Conservation (phyloP, 345 rosid genomes). For the Arabidopsis suecica region DNA sequence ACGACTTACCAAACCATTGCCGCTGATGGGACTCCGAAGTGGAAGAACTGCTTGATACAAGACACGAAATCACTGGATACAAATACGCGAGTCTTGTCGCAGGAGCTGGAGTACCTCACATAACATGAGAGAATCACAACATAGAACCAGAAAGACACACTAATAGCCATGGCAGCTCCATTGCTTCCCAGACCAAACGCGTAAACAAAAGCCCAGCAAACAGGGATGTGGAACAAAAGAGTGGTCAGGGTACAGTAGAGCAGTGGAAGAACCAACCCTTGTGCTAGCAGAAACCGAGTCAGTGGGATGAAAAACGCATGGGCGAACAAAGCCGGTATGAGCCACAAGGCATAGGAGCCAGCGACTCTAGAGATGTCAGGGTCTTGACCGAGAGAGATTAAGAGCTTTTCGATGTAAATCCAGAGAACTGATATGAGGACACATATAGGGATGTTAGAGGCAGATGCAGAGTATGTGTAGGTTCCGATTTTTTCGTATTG, state of each 20-base stretch:
- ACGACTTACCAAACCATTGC: constrained; percentile 51
- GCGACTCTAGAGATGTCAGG: constrained; percentile 40
- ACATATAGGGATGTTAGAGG: constrained; percentile 34
- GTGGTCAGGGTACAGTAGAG: constrained; percentile 28
- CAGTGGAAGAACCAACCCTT: constrained; percentile 41
- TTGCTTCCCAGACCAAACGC: constrained; percentile 32
- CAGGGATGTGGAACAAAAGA: constrained; percentile 33
- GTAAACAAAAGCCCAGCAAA: constrained; percentile 32
- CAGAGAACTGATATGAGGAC: constrained; percentile 33
- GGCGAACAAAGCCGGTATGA: constrained; percentile 43
- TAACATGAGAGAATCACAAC: constrained; percentile 50
- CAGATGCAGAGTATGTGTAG: constrained; percentile 37
- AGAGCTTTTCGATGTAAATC: constrained; percentile 35
- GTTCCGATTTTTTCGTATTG: constrained; percentile 38
- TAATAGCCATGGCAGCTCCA: constrained; percentile 53
- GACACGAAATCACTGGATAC: constrained; percentile 25
- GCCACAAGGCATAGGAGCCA: constrained; percentile 39
- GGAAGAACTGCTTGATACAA: constrained; percentile 44
- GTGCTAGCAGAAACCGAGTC: constrained; percentile 35
- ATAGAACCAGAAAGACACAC: constrained; percentile 54
- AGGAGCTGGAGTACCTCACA: constrained; percentile 47
- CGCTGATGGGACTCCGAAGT: constrained; percentile 52
- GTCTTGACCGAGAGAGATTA: constrained; percentile 42
- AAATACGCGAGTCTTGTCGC: constrained; percentile 39
- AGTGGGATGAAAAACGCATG: constrained; percentile 35